These are phyloP conservation scores for Proteromonas lacertae DNA, from an alignment of 352 stramenopile species.

Conservation along the genomic window DNA sequence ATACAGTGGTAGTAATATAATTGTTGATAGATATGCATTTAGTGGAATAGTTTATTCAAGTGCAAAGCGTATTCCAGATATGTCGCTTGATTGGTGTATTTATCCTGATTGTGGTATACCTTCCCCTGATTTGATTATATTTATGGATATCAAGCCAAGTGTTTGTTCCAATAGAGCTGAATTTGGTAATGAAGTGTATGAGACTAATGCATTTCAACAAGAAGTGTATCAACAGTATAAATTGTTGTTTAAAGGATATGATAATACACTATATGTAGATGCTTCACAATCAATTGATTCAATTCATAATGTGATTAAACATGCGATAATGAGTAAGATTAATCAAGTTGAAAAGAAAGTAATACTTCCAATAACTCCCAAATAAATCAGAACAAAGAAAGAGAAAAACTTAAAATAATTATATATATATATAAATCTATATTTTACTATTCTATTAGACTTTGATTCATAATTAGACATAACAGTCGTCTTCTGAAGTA, in stretches of 20 bases:
- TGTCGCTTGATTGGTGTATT: conserved; percentile 86
- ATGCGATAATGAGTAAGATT: too few relatives aligned
- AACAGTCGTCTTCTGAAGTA: too few relatives aligned
- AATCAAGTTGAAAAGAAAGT: too few relatives aligned
- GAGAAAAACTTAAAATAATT: too few relatives aligned
- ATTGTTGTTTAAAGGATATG: neutral
- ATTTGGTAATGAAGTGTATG: conserved; percentile 61
- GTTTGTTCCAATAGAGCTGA: conserved; percentile 26
- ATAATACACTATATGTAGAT: neutral
- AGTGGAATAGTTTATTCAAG: conserved; percentile 89
- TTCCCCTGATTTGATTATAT: conserved; percentile 78
- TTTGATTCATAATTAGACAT: too few relatives aligned
- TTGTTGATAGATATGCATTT: conserved; percentile 46
- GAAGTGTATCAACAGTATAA: conserved; percentile 37
- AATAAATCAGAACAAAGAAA: too few relatives aligned
- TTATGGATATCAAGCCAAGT: conserved; percentile 52
- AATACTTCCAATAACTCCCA: too few relatives aligned
- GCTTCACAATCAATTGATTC: too few relatives aligned
- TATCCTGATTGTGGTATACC: conserved; percentile 59
- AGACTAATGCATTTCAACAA: conserved; percentile 41
- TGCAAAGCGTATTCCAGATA: conserved; percentile 47
- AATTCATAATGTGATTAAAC: too few relatives aligned
- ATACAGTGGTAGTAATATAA: neutral
- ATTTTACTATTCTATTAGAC: too few relatives aligned
- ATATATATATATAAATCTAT: too few relatives aligned